phyloP scores from a whole-genome alignment of 805 yeast species.

The Zygoascus bituminiphila region DNA sequence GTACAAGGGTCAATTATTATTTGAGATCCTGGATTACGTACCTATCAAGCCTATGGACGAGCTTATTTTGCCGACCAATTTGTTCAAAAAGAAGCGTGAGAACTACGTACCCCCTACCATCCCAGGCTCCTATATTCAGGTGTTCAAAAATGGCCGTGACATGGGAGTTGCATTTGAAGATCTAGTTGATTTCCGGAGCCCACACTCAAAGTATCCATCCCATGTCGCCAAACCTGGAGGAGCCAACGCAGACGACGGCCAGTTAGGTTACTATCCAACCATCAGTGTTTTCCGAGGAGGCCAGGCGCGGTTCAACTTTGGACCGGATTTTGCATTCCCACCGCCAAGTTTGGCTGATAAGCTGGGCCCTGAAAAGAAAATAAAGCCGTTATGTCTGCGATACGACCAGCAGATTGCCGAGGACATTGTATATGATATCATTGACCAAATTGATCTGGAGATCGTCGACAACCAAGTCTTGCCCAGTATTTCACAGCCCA shows the following conservation, averaged over 20 bases:
- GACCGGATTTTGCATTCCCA: slow-evolving; percentile 48
- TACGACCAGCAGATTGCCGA: slow-evolving; percentile 68
- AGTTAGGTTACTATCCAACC: slow-evolving; percentile 87
- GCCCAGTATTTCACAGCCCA: too few species aligned
- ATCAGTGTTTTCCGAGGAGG: slow-evolving; percentile 78
- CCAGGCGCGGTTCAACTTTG: slow-evolving; percentile 57
- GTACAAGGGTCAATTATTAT: slow-evolving; percentile 66
- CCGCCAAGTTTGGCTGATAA: slow-evolving; percentile 26
- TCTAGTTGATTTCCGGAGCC: slow-evolving; percentile 71
- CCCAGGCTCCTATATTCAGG: slow-evolving; percentile 46
- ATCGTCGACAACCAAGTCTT: slow-evolving; percentile 8
- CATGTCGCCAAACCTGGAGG: slow-evolving; percentile 14
- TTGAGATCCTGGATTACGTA: slow-evolving; percentile 78
- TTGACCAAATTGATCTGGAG: slow-evolving; percentile 68
- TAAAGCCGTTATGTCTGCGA: slow-evolving; percentile 48
- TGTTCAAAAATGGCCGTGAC: slow-evolving; percentile 69
- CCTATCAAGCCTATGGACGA: slow-evolving; percentile 65
- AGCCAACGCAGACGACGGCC: slow-evolving; percentile 58
- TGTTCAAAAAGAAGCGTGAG: slow-evolving; percentile 18
- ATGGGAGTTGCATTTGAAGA: slow-evolving; percentile 60
- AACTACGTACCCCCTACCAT: slow-evolving; percentile 23
- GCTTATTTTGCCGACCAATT: slow-evolving; percentile 36
- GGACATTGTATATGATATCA: slow-evolving; percentile 71
- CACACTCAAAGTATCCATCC: slow-evolving; percentile 43
- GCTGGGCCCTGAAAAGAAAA: slow-evolving; percentile 14